These are phyloP conservation scores for Thraustochytrium striatum DNA, from an alignment of 352 stramenopile genomes.

Conservation along the genomic window DNA sequence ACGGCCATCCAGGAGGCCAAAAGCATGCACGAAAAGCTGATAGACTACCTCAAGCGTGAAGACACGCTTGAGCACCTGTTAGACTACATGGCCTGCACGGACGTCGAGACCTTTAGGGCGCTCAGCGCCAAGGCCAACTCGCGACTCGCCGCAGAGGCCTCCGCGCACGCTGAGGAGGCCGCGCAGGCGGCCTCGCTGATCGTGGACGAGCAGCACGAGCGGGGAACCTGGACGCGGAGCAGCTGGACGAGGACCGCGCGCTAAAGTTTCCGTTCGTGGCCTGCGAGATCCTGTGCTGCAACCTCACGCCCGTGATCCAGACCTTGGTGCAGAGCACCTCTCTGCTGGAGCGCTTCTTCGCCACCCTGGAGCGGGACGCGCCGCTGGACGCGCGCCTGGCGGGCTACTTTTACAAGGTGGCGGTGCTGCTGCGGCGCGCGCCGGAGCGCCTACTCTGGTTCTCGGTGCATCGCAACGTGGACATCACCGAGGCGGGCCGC, in stretches of 20 bases:
- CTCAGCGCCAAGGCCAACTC: neutral
- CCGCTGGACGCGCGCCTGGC: slow-evolving; percentile 24
- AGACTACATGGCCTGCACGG: slow-evolving; percentile 11
- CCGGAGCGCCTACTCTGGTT: slow-evolving; percentile 38
- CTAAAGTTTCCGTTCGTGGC: slow-evolving; percentile 31
- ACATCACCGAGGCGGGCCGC: neutral
- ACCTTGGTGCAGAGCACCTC: slow-evolving; percentile 10
- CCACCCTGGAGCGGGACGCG: neutral
- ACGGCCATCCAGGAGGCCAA: slow-evolving; percentile 44
- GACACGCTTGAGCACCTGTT: neutral
- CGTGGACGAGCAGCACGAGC: neutral
- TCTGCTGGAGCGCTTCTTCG: slow-evolving; percentile 23
- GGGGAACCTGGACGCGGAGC: neutral
- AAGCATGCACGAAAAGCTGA: slow-evolving; percentile 22
- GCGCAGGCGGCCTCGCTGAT: neutral
- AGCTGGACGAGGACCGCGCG: slow-evolving; percentile 12
- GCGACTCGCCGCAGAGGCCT: neutral
- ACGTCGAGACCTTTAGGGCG: slow-evolving; percentile 1
- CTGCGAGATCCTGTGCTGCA: slow-evolving; percentile 42
- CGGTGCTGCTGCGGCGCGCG: slow-evolving; percentile 18
- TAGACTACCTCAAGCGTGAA: slow-evolving; percentile 19
- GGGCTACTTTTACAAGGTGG: slow-evolving; percentile 45
- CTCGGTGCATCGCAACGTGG: slow-evolving; percentile 34
- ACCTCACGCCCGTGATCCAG: slow-evolving; percentile 42
- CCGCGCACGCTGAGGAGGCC: neutral